Evolutionary conservation across 176 grass and related monocot genomes (phyloP).

Genomic region (Elaeis guineensis): DNA sequence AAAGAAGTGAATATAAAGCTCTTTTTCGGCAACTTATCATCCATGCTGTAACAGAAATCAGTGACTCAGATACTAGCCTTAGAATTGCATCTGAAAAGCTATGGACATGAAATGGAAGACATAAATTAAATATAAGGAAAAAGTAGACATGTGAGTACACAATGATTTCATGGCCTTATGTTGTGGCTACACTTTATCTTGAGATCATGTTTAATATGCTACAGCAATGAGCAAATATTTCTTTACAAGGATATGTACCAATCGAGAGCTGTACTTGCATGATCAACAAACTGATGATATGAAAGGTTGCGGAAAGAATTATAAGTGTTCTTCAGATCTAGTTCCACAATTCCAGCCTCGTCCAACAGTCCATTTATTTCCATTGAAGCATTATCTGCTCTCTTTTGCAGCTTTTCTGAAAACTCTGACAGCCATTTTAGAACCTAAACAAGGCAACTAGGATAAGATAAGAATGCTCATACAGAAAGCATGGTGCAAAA

Average conservation of each 20-base stretch:
- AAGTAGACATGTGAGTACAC: too few species aligned
- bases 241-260: constrained; percentile 5
- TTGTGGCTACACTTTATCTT: too few species aligned
- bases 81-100: too few species aligned
- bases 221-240: constrained; percentile 7
- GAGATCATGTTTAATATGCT: background rate
- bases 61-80: too few species aligned
- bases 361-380: constrained; percentile 48
- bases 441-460: constrained; percentile 25
- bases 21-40: too few species aligned
- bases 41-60: too few species aligned
- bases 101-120: too few species aligned
- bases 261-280: constrained; percentile 70
- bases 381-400: constrained; percentile 26
- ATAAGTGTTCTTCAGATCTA: constrained; percentile 58
- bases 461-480: constrained; percentile 1
- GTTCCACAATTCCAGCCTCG: constrained; percentile 34
- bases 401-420: constrained; percentile 50
- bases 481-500: background rate
- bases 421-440: constrained; percentile 53
- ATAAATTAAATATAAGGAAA: too few species aligned
- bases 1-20: too few species aligned
- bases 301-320: constrained; percentile 37
- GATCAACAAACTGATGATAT: constrained; percentile 38
- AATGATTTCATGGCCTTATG: too few species aligned